Conservation (phyloP, 805 yeast genomes). For the Candida manassasensis region DNA sequence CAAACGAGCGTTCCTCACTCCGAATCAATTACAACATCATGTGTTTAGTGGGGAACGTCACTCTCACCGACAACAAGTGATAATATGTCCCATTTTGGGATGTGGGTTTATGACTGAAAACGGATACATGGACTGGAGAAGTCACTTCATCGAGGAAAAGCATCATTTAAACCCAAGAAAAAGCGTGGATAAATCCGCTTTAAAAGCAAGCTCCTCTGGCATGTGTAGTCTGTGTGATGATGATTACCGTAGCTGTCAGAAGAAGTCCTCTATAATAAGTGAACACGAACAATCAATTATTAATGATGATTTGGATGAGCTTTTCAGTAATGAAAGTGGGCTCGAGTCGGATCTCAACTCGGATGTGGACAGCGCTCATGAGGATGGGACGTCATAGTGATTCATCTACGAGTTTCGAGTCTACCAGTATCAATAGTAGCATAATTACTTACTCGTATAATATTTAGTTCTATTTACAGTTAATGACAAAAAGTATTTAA, state of each 20-base stretch:
- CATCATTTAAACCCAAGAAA: too few species aligned
- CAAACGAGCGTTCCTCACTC: slow-evolving; percentile 13
- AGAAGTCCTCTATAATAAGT: too few species aligned
- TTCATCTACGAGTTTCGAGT: too few species aligned
- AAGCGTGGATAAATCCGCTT: too few species aligned
- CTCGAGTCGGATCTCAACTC: neutral
- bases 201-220: too few species aligned
- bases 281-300: neutral
- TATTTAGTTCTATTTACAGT: slow-evolving; percentile 1
- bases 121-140: slow-evolving; percentile 25
- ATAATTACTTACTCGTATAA: too few species aligned
- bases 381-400: too few species aligned
- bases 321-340: neutral
- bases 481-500: neutral
- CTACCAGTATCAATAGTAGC: too few species aligned
- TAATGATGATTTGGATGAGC: slow-evolving; percentile 2
- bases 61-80: slow-evolving; percentile 26
- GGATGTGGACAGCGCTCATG: neutral
- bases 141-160: slow-evolving; percentile 19
- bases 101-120: slow-evolving; percentile 37
- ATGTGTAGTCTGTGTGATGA: too few species aligned
- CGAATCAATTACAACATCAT: slow-evolving; percentile 16
- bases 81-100: slow-evolving; percentile 36
- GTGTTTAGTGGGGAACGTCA: slow-evolving; percentile 17
- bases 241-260: too few species aligned